Base-by-base conservation (phyloP, 1,284 basidiomycete species). In the Ceratobasidium papillatum region DNA sequence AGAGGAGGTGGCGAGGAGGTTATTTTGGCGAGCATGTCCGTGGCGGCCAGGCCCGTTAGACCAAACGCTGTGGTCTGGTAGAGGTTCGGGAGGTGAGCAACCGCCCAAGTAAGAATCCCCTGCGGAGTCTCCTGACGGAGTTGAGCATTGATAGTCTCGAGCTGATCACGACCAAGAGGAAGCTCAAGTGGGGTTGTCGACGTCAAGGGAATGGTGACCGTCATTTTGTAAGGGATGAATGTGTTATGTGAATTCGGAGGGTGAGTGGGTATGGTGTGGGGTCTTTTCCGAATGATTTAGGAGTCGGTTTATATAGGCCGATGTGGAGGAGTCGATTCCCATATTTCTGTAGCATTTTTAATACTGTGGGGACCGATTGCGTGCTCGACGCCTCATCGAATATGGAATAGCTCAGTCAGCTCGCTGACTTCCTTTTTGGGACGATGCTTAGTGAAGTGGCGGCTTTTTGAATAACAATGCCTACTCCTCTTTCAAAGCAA, bases 1-100 rank as follows among this genome's bases (percentile, higher is more conserved):
- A 93, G 86, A 0, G 91, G 90, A 0, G 92, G 92, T 0, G 89
- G 87, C 2, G 83, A 81, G 30, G 84, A 77, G 8, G 88, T 87
- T 76, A 96, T 86, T 82, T 94, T 94, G 54, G 92, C 92, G 69
- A 98, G 88, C 94, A 98, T 97, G 82, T 96, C 94, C 73, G 94
- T 89, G 12, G 94, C 91, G 69, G 94, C 94, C 47, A 96, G 89
- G 11, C 96, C 96, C 0, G 95, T 98, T 27, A 97, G 86, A 5
- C 96, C 96, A 81, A 98, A 96, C 0, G 96, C 95, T 0, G 96
- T 98, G 2, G 95, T 97, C 82, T 98, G 95, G 82, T 90, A 91
- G 27, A 98, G 85, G 22, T 85, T 84, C 0, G 92, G 91, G n/a
- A 98, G 84, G 79, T 94, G 87, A 74, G 89, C 87, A 59, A 94